These are phyloP conservation scores for Leccinum angustisporum DNA, from an alignment of 1,284 basidiomycete genomes.

Conservation along the genomic window DNA sequence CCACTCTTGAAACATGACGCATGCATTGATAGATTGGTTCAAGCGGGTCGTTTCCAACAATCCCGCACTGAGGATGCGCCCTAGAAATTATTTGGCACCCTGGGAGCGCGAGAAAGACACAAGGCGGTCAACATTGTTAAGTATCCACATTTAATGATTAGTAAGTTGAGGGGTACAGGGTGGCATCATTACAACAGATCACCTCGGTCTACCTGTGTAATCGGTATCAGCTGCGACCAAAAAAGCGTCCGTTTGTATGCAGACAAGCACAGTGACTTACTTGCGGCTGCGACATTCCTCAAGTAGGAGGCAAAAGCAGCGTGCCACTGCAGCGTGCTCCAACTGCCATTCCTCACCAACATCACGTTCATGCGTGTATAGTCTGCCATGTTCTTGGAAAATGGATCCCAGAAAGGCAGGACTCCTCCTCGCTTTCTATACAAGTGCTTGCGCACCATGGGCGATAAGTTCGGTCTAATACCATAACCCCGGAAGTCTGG, in stretches of 20 bases:
- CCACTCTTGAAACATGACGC: slow-evolving; percentile 2
- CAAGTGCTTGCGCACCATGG: slow-evolving; percentile 45
- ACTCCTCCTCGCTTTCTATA: slow-evolving; percentile 48
- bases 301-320: neutral
- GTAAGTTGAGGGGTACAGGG: slow-evolving; percentile 18
- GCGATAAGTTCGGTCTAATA: slow-evolving; percentile 50
- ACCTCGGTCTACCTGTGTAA: slow-evolving; percentile 8
- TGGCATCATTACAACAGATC: slow-evolving; percentile 8
- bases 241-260: neutral
- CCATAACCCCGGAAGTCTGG: slow-evolving; percentile 47
- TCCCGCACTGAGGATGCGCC: slow-evolving; percentile 1
- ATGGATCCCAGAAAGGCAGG: slow-evolving; percentile 44
- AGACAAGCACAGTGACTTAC: slow-evolving; percentile 5
- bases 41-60: slow-evolving; percentile 2
- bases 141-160: slow-evolving; percentile 4
- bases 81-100: slow-evolving; percentile 1
- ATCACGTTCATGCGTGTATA: slow-evolving; percentile 52
- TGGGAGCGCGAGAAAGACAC: slow-evolving; percentile 7
- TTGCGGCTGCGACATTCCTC: neutral
- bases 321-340: slow-evolving; percentile 1
- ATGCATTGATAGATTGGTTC: slow-evolving; percentile 2
- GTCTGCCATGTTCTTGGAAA: slow-evolving; percentile 53
- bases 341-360: slow-evolving; percentile 7
- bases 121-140: slow-evolving; percentile 4
- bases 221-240: slow-evolving; percentile 12